Evolutionary conservation across 164 flowering plant species (phyloP).

Genomic region (Vitis cinerea): DNA sequence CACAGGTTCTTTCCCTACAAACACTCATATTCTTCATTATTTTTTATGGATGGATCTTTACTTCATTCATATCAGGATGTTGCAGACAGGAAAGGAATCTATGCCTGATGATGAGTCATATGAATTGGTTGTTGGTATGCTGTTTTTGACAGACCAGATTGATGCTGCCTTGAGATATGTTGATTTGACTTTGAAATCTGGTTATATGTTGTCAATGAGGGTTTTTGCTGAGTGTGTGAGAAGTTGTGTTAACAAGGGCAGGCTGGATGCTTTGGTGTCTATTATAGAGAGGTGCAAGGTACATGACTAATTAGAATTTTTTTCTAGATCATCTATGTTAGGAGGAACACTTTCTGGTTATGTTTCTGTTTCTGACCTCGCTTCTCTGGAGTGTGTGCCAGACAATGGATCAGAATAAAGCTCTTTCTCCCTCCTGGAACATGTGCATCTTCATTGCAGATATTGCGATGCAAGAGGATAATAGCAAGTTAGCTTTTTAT

Average conservation of each 20-base stretch:
- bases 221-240: constrained; percentile 62
- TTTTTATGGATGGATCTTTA: constrained; percentile 6
- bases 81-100: constrained; percentile 64
- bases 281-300: constrained; percentile 97
- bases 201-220: constrained; percentile 54
- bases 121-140: constrained; percentile 64
- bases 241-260: constrained; percentile 57
- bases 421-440: constrained; percentile 73
- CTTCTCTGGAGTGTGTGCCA: constrained; percentile 20
- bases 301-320: constrained; percentile 5
- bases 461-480: constrained; percentile 65
- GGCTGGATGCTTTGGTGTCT: constrained; percentile 72
- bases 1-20: too few relatives aligned
- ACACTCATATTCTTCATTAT: too few relatives aligned
- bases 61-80: constrained; percentile 71
- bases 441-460: constrained; percentile 65
- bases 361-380: too few relatives aligned
- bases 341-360: neutral
- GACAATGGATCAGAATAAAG: constrained; percentile 87
- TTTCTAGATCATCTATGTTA: neutral
- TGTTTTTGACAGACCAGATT: constrained; percentile 46
- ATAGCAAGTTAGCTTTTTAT: constrained; percentile 72
- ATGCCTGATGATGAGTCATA: constrained; percentile 85
- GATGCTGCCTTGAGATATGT: constrained; percentile 78
- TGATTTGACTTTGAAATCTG: constrained; percentile 70